These are phyloP conservation scores for Phytophthora pseudosyringae DNA, from an alignment of 352 stramenopile species.

Conservation along the genomic window DNA sequence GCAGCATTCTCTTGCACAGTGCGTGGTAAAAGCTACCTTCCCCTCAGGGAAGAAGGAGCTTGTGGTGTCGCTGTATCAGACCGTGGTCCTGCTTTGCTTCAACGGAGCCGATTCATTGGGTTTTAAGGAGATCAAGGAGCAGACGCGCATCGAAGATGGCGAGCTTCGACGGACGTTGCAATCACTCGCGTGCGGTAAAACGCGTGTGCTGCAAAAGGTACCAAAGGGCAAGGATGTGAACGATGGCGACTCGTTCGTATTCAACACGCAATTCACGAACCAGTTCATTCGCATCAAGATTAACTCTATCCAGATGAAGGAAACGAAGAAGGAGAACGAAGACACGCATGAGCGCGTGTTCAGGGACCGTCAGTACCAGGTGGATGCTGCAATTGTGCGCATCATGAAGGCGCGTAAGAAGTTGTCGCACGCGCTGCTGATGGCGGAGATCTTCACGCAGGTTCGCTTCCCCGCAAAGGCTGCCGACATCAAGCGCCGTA, in stretches of 20 bases:
- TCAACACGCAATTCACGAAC: constrained; percentile 89
- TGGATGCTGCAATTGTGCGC: constrained; percentile 96
- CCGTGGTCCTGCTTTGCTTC: constrained; percentile 88
- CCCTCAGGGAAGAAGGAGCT: constrained; percentile 86
- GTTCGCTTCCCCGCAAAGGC: constrained; percentile 89
- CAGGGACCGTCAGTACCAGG: constrained; percentile 93
- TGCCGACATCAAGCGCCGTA: constrained; percentile 87
- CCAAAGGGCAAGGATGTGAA: constrained; percentile 89
- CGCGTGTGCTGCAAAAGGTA: constrained; percentile 87
- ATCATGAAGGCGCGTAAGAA: constrained; percentile 99
- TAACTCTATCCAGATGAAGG: constrained; percentile 96
- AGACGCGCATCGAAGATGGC: constrained; percentile 90
- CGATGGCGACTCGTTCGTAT: constrained; percentile 85
- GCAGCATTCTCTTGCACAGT: constrained; percentile 92
- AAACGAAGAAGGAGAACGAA: constrained; percentile 93
- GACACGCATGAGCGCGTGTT: constrained; percentile 95
- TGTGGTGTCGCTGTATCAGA: constrained; percentile 89
- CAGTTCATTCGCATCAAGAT: constrained; percentile 94
- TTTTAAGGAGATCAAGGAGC: constrained; percentile 89
- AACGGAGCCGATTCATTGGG: constrained; percentile 66
- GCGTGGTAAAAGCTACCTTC: constrained; percentile 89
- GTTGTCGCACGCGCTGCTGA: constrained; percentile 94
- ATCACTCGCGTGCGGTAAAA: constrained; percentile 91
- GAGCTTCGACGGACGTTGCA: constrained; percentile 91
- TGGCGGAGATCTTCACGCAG: constrained; percentile 97